phyloP scores from a whole-genome alignment of 2,329 filamentous ascomycete genomes.

The Didymella sp. region DNA sequence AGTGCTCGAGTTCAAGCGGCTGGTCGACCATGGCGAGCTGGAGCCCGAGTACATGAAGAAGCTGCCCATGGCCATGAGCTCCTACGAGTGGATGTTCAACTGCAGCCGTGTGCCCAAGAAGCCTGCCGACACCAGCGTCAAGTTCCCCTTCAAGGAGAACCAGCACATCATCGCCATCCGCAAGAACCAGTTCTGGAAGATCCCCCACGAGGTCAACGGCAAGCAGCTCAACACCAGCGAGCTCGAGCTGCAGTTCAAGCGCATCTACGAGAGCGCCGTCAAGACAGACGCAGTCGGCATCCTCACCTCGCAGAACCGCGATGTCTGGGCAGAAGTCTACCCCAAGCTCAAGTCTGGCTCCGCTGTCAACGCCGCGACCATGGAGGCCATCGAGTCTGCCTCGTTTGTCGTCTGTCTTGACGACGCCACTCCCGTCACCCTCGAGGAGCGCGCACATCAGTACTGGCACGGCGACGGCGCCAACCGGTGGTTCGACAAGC shows the following conservation, averaged over 20 bases:
- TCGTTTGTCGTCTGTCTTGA: slow-evolving; percentile 94
- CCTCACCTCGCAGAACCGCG: slow-evolving; percentile 90
- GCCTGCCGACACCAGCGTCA: slow-evolving; percentile 81
- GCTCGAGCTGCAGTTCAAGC: slow-evolving; percentile 86
- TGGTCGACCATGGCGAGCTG: slow-evolving; percentile 80
- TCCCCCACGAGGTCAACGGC: slow-evolving; percentile 80
- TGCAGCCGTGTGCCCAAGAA: slow-evolving; percentile 82
- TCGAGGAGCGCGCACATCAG: slow-evolving; percentile 92
- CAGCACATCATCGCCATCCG: slow-evolving; percentile 89
- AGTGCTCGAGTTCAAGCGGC: slow-evolving; percentile 90
- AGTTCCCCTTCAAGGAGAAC: slow-evolving; percentile 76
- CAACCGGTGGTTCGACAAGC: slow-evolving; percentile 99
- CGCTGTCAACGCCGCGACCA: slow-evolving; percentile 75
- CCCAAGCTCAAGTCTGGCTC: slow-evolving; percentile 74
- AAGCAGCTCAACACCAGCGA: slow-evolving; percentile 87
- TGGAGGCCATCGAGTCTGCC: slow-evolving; percentile 84
- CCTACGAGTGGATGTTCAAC: slow-evolving; percentile 99
- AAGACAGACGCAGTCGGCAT: slow-evolving; percentile 77
- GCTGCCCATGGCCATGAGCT: slow-evolving; percentile 96
- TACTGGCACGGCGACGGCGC: slow-evolving; percentile 98
- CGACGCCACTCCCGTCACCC: slow-evolving; percentile 86
- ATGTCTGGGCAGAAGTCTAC: slow-evolving; percentile 81
- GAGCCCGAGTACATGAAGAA: slow-evolving; percentile 99
- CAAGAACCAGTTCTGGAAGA: slow-evolving; percentile 98
- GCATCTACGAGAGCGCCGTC: slow-evolving; percentile 79